Base-by-base conservation (phyloP, 495 filamentous ascomycete species). In the Neurospora cerealis region DNA sequence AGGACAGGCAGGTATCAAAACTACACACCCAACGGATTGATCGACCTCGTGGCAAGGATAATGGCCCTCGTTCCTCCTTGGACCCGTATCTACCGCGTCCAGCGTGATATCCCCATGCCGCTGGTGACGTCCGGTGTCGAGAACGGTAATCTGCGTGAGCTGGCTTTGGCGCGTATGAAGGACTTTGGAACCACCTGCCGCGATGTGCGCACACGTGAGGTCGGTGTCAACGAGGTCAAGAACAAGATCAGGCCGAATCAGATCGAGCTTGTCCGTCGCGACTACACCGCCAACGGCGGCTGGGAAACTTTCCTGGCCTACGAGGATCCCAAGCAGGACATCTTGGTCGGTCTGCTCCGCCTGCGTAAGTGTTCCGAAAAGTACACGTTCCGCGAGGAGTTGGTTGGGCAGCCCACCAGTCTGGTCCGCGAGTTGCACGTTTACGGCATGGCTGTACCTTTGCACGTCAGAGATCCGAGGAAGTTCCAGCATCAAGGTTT, bases 401-500 rank as follows among this genome's bases (percentile, higher is more conserved):
- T 99, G 73, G 90, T 85, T 1, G 90, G 89, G 4, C 94, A 97
- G 82, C 92, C 90, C 74, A 96, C 96, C 5, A 97, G 93, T 82
- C 86, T 99, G 71, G 94, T 99, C 5, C 89, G 96, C 37, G 96
- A 99, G 81, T 85, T 99, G 71, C 96, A 99, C 82, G 96, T 99
- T 3, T 99, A 99, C 80, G 96, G 96, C 17, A 93, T 92, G 72
- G 96, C 96, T 1, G 96, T 99, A 11, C 96, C 96, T 2, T 90
- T 99, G 71, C 96, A 99, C 80, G 94, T 93, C 11, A 87, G 96
- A 72, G 95, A 98, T 79, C 92, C 95, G 10, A 89, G 90, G 79
- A 99, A 99, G 81, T 98, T 97, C 83, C 96, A 99, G 85, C 96
- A 99, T 83, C 96, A 97, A 79, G 96, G 96, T 1, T 99, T 96